Evolutionary conservation across 2,329 filamentous ascomycete genomes (phyloP).

Genomic region (Allantophomopsis cytisporea): DNA sequence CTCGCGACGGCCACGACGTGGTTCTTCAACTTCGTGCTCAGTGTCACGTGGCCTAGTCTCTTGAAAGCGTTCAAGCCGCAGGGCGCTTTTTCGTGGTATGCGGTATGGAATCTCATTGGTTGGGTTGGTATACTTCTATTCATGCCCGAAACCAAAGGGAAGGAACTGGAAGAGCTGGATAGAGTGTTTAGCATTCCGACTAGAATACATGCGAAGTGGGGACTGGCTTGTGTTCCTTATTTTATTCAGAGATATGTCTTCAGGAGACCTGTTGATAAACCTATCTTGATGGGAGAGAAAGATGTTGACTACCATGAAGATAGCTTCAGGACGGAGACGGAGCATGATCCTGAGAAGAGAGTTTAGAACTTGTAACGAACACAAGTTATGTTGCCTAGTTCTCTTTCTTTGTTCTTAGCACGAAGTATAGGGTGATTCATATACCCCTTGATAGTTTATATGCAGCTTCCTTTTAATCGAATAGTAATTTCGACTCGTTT

Average conservation of each 20-base stretch:
- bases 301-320: no score
- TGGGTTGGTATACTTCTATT: conserved; percentile 37
- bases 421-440: no score
- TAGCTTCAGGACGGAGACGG: no score
- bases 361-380: no score
- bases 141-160: conserved; percentile 39
- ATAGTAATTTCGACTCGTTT: no score
- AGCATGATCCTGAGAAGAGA: no score
- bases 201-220: conserved; percentile 9
- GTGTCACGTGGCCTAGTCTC: conserved; percentile 31
- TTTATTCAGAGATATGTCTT: conserved; percentile 8
- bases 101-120: conserved; percentile 36
- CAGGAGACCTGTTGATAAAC: conserved; percentile 5
- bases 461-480: no score
- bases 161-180: conserved; percentile 18
- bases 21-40: conserved; percentile 41
- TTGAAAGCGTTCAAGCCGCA: conserved; percentile 18
- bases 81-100: conserved; percentile 37
- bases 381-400: no score
- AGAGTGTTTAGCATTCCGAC: conserved; percentile 11
- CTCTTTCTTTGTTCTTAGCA: no score
- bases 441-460: no score
- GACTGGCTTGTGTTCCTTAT: conserved; percentile 6
- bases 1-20: conserved; percentile 55
- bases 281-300: no score